phyloP scores from a whole-genome alignment of 192 early-diverging fungal genomes.

The Linnemannia hyalina region DNA sequence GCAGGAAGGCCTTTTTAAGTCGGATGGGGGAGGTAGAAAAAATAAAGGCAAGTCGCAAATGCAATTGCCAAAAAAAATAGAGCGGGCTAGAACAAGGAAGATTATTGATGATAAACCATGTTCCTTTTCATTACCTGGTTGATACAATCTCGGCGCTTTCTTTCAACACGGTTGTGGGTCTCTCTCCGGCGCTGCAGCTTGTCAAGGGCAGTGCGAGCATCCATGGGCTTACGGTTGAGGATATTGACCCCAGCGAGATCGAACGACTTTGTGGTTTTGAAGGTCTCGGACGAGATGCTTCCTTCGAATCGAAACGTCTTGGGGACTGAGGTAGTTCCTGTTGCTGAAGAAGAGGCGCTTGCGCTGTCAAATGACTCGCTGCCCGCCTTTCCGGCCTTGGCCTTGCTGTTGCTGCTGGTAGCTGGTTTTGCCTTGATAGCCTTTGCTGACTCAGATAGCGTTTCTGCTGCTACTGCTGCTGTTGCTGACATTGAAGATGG shows the following conservation, averaged over 20 bases:
- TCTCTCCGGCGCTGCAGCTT: conserved; percentile 79
- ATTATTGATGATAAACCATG: not conserved
- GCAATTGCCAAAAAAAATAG: not conserved
- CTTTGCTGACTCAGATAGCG: not conserved
- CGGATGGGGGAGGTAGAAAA: not conserved
- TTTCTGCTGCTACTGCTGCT: not conserved
- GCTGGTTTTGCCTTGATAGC: conserved; percentile 3
- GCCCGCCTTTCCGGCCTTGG: not conserved
- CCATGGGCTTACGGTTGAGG: conserved; percentile 38
- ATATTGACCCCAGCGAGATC: conserved; percentile 42
- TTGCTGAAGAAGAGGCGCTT: not conserved
- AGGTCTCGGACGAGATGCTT: conserved; percentile 47
- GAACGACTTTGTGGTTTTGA: conserved; percentile 53
- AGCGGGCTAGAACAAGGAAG: not conserved
- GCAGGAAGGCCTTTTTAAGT: not conserved
- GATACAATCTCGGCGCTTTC: conserved; percentile 81
- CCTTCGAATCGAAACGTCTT: conserved; percentile 53
- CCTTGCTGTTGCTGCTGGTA: not conserved
- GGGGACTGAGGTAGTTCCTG: not conserved
- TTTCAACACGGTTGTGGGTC: conserved; percentile 84
- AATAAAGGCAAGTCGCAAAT: conserved; percentile 2
- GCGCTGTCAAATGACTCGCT: not conserved
- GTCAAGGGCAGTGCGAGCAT: conserved; percentile 71
- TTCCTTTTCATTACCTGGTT: conserved; percentile 61
- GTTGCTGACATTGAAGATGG: not conserved